Base-by-base conservation (phyloP, 2,329 filamentous ascomycete species). In the Neonectria punicea region DNA sequence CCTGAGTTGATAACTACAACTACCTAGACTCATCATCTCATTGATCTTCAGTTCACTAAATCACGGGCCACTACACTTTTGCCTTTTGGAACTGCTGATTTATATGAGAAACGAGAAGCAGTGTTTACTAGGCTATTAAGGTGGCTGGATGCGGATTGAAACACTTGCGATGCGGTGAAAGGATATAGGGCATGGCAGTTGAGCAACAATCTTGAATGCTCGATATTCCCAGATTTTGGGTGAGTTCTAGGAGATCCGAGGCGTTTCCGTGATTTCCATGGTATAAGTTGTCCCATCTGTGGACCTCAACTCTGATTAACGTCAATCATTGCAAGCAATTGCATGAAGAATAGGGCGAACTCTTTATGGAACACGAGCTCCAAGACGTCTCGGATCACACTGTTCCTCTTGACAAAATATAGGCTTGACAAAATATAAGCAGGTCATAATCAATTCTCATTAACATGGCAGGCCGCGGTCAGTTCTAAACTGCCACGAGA, bases 401-500 rank as follows among this genome's bases (percentile, higher is more conserved):
- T 18, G 16, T 20, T 28, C 13, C 30, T 20, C 18, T 46, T 18
- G 36, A 16, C n/a, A 36, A 13, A 36, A 20, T 32, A 3, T 13
- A 51, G 28, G n/a, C 18, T 46, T 18, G 36, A 16, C n/a, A 36
- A 13, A 36, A 20, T 32, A 3, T 13, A 51, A n/a, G n/a, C 13
- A 32, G 30, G 49, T n/a, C 28, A 20, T 51, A 51, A 50, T 18
- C 16, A 22, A 34, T 28, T 49, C 22, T 55, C 28, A 59, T 58
- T 18, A 63, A 9, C 46, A 32, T 39, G 57, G 11, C 11, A 53
- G 18, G 28, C 14, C 36, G 49, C 47, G 59, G 28, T 41, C 50
- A 46, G 30, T 25, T 63, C 36, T 59, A 47, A 47, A 46, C 58
- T 63, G 16, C 41, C n/a, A 43, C 28, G 57, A 43, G 47, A 49